phyloP scores from a whole-genome alignment of 495 filamentous ascomycete genomes.

The Pyronema domesticum region DNA sequence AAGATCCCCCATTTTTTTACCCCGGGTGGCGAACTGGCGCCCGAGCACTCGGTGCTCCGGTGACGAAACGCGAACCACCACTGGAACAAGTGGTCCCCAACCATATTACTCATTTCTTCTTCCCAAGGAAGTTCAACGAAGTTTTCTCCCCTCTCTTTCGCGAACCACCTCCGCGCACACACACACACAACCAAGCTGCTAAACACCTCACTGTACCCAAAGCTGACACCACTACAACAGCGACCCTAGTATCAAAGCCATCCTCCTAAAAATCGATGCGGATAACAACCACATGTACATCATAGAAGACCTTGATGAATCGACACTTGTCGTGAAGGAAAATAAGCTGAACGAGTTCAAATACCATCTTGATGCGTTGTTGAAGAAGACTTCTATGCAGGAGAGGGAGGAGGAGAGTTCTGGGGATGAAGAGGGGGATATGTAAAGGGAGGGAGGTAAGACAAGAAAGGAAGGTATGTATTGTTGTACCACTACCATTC shows the following conservation, averaged over 20 bases:
- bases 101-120: too few species aligned
- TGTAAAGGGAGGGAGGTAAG: background rate
- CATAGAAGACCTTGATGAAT: conserved; percentile 36
- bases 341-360: conserved; percentile 44
- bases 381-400: conserved; percentile 34
- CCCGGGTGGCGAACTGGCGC: too few species aligned
- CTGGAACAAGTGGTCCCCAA: too few species aligned
- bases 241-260: conserved; percentile 52
- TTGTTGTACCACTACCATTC: too few species aligned
- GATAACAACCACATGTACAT: conserved; percentile 48
- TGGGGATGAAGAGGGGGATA: conserved; percentile 8
- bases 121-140: too few species aligned
- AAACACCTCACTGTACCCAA: background rate
- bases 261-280: conserved; percentile 53
- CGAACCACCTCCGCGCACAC: too few species aligned
- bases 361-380: conserved; percentile 42
- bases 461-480: too few species aligned
- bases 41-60: too few species aligned
- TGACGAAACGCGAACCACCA: too few species aligned
- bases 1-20: background rate
- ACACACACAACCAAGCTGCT: too few species aligned
- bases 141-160: too few species aligned
- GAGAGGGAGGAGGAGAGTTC: conserved; percentile 39
- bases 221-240: conserved; percentile 1
- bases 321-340: conserved; percentile 32